These are phyloP conservation scores for Zopfia rhizophila DNA, from an alignment of 2,329 filamentous ascomycete genomes.

Conservation along the genomic window DNA sequence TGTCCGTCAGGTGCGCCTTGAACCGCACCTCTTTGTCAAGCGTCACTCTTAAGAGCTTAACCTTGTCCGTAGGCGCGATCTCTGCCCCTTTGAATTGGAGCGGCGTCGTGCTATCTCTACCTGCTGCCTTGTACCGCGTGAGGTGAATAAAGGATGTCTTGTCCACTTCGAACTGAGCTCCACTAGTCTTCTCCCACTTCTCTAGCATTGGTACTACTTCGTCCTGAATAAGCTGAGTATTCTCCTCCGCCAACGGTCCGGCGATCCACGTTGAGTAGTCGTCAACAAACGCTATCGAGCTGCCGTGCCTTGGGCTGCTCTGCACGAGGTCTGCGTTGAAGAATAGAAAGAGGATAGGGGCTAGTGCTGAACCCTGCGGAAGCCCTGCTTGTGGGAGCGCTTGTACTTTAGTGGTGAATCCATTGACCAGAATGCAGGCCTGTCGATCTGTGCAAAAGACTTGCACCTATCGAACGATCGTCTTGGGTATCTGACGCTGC, in stretches of 20 bases:
- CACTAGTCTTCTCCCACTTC: slow-evolving; percentile 34
- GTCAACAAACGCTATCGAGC: slow-evolving; percentile 26
- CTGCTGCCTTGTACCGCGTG: slow-evolving; percentile 18
- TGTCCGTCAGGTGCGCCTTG: neutral
- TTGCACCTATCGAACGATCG: slow-evolving; percentile 29
- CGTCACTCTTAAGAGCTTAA: slow-evolving; percentile 7
- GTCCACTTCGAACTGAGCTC: slow-evolving; percentile 41
- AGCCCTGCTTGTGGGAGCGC: slow-evolving; percentile 3
- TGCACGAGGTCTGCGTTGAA: slow-evolving; percentile 22
- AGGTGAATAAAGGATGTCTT: slow-evolving; percentile 47
- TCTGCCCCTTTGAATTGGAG: neutral
- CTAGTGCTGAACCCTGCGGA: slow-evolving; percentile 3
- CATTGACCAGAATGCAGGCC: slow-evolving; percentile 17
- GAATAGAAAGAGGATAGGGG: slow-evolving; percentile 12
- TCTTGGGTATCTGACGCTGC: slow-evolving; percentile 34
- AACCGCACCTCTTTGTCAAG: slow-evolving; percentile 5
- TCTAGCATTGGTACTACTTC: slow-evolving; percentile 9
- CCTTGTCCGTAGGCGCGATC: neutral
- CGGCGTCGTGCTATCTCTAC: neutral
- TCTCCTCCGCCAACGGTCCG: slow-evolving; percentile 10
- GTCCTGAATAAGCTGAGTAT: slow-evolving; percentile 15
- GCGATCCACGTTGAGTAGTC: slow-evolving; percentile 27
- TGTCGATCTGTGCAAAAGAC: slow-evolving; percentile 33
- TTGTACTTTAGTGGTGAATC: neutral
- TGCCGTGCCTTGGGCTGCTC: slow-evolving; percentile 8